Base-by-base conservation (phyloP, 2,329 filamentous ascomycete genomes). In the Xylariaceae sp. region DNA sequence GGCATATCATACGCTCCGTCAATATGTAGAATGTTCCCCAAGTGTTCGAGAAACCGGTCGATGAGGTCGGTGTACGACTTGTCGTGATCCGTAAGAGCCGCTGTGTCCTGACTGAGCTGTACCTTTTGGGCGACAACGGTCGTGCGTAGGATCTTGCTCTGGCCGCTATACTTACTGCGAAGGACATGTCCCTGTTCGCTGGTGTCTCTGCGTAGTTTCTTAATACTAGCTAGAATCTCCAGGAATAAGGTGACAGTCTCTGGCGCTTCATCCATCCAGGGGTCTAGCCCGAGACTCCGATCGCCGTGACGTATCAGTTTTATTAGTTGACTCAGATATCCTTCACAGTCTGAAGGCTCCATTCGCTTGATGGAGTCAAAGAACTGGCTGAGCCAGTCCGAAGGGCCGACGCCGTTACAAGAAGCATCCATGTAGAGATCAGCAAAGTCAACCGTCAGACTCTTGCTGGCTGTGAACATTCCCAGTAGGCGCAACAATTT, bases 41-140 rank as follows among this genome's bases (percentile, higher is more conserved):
- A 71, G 3, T 79, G 66, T 13, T 79, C 75, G 9, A 81, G 77
- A 18, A 88, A 75, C 1, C 73, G 71, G 64, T 88, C 83, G 3
- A 92, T 78, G 9, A 90, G 73, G 23, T 78, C 75, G 13, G 89
- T 90, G 70, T 90, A 90, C 4, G 82, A 80, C 64, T 83, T 84
- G 73, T 93, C 90, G 65, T 88, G 80, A 50, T 86, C 81, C 0
- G 88, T 89, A 34, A 93, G 79, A 2, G 82, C 78, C 1, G 88
- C 85, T 65, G 87, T 86, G 70, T 92, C 87, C 63, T 85, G 88
- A 73, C 88, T 90, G 47, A 94, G 79, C 68, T 92, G 87, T 15
- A 94, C 89, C 70, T 89, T 89, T 69, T 93, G 89, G 13, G 89
- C 89, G 54, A 93, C 85, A 37, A 93, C 84, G 0, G 90, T 93